Evolutionary conservation across 108 stramenopile species (phyloP).

Genomic region (Cyclostephanos invisitatus): DNA sequence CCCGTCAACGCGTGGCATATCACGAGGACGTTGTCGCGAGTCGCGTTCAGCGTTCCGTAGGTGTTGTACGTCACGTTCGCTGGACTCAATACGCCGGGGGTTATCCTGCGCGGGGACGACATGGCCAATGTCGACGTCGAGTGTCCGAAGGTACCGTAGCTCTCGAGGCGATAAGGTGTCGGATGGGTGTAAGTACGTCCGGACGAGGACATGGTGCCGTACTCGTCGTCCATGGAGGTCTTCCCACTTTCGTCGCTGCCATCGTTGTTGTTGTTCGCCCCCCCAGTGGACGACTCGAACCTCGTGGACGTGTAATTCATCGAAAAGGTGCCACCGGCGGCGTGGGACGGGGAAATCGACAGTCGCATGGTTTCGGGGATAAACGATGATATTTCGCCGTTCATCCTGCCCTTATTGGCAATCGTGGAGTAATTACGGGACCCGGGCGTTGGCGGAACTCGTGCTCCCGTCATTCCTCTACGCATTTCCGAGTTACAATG

Average conservation of each 20-base stretch:
- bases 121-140: slow-evolving; percentile 1
- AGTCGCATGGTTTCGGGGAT: not conserved
- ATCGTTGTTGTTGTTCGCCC: slow-evolving; percentile 5
- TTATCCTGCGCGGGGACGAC: slow-evolving; percentile 22
- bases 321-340: not conserved
- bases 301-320: not conserved
- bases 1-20: slow-evolving; percentile 96
- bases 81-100: slow-evolving; percentile 58
- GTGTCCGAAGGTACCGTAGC: slow-evolving; percentile 43
- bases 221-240: slow-evolving; percentile 84
- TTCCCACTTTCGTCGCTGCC: no score
- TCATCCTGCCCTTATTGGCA: not conserved
- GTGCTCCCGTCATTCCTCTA: no score
- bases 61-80: slow-evolving; percentile 91
- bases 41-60: slow-evolving; percentile 82
- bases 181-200: slow-evolving; percentile 70
- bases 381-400: not conserved
- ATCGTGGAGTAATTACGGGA: no score
- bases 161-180: slow-evolving; percentile 68
- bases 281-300: not conserved
- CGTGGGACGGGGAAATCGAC: not conserved
- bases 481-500: no score
- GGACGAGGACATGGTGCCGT: slow-evolving; percentile 80
- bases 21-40: slow-evolving; percentile 87
- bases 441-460: no score